phyloP scores from a whole-genome alignment of 768 basidiomycete species.

The Boletus tylopilopsis region DNA sequence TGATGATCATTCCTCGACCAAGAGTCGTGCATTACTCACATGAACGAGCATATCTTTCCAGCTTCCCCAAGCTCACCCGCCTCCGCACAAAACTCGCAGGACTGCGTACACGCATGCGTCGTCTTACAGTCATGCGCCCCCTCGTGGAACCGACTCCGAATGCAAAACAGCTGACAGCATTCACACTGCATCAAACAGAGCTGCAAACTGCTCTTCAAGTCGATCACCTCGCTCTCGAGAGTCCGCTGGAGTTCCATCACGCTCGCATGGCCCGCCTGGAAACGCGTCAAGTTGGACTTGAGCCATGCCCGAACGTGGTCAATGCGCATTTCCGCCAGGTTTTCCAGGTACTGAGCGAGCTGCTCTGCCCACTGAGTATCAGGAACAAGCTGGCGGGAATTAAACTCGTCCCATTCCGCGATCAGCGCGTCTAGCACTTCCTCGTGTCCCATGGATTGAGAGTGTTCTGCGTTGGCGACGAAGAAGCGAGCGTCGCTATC shows the following conservation, averaged over 20 bases:
- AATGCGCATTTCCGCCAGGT: constrained; percentile 43
- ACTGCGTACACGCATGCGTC: constrained; percentile 40
- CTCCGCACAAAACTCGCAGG: constrained; percentile 42
- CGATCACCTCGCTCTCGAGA: constrained; percentile 41
- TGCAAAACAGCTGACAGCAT: constrained; percentile 47
- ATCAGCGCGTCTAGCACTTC: constrained; percentile 13
- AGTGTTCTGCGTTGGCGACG: constrained; percentile 15
- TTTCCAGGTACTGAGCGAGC: constrained; percentile 38
- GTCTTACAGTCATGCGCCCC: constrained; percentile 49
- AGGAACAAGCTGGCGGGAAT: constrained; percentile 29
- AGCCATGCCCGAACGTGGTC: constrained; percentile 51
- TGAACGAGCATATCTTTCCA: constrained; percentile 39
- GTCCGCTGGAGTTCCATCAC: constrained; percentile 42
- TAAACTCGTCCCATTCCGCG: constrained; percentile 30
- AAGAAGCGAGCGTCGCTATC: constrained; percentile 40
- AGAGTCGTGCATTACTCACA: constrained; percentile 33
- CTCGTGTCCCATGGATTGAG: constrained; percentile 12
- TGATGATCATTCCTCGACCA: neutral
- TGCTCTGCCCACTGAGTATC: constrained; percentile 43
- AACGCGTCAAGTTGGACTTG: constrained; percentile 44
- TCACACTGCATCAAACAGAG: constrained; percentile 50
- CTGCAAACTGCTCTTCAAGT: constrained; percentile 45
- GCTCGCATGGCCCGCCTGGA: constrained; percentile 42
- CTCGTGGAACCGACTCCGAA: constrained; percentile 45
- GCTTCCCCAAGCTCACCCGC: constrained; percentile 24